Evolutionary conservation across 257 asterid species (phyloP), one percentile per base, ranked within the genome.

Genomic region (Cinchona pubescens): DNA sequence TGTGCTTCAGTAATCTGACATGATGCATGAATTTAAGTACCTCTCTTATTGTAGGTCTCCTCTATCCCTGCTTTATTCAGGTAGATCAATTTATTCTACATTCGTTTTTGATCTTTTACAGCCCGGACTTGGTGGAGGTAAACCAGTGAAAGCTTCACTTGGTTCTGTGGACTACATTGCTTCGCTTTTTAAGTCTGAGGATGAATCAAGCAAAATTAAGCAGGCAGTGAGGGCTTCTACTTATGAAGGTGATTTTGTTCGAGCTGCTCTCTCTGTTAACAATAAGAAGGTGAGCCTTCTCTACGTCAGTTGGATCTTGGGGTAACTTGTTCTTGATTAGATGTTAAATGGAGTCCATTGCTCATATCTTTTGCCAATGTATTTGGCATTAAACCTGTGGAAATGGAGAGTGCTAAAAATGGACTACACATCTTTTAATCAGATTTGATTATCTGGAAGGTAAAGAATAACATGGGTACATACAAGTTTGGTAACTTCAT

Each of bases 111-210:
- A 55, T 79, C 78, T 58, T 75, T 74, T 83, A 76, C 87, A 95
- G 99, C 88, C 98, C 85, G 96, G 90, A 83, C 85, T 88, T 87
- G 97, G 92, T 79, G 93, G 83, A 46, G 96, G 91, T 77, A 83
- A 86, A 81, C 90, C 90, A 15, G 59, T 91, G 82, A 87, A 83
- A 87, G 99, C 99, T 77, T 91, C 93, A 66, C 90, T 95, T 40
- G 99, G 99, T 70, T 95, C 99, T 70, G 96, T 90, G 80, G 99
- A 95, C 79, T 92, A 88, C 86, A 88, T 95, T 81, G 82, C 92
- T 64, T 92, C 99, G 75, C 96, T 91, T 79, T 90, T 85, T 80
- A 82, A 82, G 18, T 87, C 97, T 12, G 90, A 82, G 67, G 93
- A 82, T 77, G 98, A 95, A 85, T 92, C 90, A 10, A 87, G 72